These are phyloP conservation scores for Rhodotorula sp. DNA, from an alignment of 1,284 basidiomycete species.

Conservation along the genomic window DNA sequence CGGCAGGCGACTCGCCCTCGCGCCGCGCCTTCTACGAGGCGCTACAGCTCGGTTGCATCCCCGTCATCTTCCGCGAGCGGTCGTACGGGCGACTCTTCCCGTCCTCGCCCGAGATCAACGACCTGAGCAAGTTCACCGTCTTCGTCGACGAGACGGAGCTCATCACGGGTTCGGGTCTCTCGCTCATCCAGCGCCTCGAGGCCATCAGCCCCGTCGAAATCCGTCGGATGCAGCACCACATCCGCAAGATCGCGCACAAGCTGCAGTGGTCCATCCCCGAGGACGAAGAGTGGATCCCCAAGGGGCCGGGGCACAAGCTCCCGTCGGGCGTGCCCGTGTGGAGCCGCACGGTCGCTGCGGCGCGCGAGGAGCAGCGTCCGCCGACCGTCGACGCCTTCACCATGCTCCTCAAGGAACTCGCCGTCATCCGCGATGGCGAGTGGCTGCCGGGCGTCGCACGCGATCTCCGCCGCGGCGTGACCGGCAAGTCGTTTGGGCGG, in stretches of 20 bases:
- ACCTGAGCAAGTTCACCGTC: slow-evolving; percentile 32
- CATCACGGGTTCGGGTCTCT: slow-evolving; percentile 24
- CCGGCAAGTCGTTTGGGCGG: slow-evolving; percentile 12
- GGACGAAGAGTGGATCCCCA: slow-evolving; percentile 17
- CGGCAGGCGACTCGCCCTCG: slow-evolving; percentile 40
- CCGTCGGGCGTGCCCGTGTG: slow-evolving; percentile 13
- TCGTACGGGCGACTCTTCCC: slow-evolving; percentile 41
- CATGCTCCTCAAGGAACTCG: slow-evolving; percentile 33
- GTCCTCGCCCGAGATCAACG: slow-evolving; percentile 38
- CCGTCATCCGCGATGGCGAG: slow-evolving; percentile 28
- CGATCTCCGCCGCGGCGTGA: slow-evolving; percentile 27
- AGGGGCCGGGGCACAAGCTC: not conserved
- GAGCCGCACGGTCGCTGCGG: slow-evolving; percentile 15
- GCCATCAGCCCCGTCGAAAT: slow-evolving; percentile 21
- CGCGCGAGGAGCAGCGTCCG: slow-evolving; percentile 5
- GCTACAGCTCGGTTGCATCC: slow-evolving; percentile 41
- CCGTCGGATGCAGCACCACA: slow-evolving; percentile 32
- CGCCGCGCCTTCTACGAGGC: slow-evolving; percentile 42
- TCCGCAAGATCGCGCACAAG: slow-evolving; percentile 23
- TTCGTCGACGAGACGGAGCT: slow-evolving; percentile 40
- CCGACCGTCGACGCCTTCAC: slow-evolving; percentile 33
- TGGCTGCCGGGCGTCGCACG: slow-evolving; percentile 28
- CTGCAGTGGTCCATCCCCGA: slow-evolving; percentile 36
- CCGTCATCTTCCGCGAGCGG: slow-evolving; percentile 41
- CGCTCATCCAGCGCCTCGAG: slow-evolving; percentile 32